Percentiles rank a stretch among this genome's conserved stretches.
Evolutionary conservation across 2,329 filamentous ascomycete genomes (phyloP).

Genomic region (Rutstroemia sp.): DNA sequence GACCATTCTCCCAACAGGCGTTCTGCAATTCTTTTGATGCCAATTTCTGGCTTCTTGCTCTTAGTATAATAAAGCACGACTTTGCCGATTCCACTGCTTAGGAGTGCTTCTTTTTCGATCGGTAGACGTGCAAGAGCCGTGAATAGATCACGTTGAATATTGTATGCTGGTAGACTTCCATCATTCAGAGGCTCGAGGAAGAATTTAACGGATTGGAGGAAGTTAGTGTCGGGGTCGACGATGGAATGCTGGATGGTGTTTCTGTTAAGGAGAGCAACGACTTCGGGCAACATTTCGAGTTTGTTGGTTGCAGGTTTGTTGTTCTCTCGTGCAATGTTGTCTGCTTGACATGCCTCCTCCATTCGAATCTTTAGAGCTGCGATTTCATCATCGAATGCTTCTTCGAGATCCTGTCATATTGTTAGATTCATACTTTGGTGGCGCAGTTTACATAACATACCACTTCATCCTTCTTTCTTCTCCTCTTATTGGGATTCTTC

Average conservation of each 20-base stretch:
- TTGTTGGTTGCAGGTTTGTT: slow-evolving; percentile 84
- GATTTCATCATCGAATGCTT: slow-evolving; percentile 84
- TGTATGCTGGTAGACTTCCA: slow-evolving; percentile 89
- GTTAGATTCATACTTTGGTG: slow-evolving; percentile 13
- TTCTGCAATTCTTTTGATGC: slow-evolving; percentile 91
- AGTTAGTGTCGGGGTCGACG: slow-evolving; percentile 89
- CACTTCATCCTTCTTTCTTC: slow-evolving; percentile 78
- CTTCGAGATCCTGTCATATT: slow-evolving; percentile 67
- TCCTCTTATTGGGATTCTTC: slow-evolving; percentile 63
- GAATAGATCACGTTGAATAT: slow-evolving; percentile 94
- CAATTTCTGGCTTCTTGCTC: slow-evolving; percentile 79
- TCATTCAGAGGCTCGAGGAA: slow-evolving; percentile 95
- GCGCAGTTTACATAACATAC: slow-evolving; percentile 42
- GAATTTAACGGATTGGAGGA: slow-evolving; percentile 90
- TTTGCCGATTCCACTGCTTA: slow-evolving; percentile 91
- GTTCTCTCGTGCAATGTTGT: slow-evolving; percentile 73
- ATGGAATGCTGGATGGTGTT: slow-evolving; percentile 80
- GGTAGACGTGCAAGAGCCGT: slow-evolving; percentile 70
- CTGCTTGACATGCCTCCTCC: slow-evolving; percentile 81
- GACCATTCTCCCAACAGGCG: slow-evolving; percentile 93
- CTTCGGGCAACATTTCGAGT: slow-evolving; percentile 86
- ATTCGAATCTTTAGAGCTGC: slow-evolving; percentile 81
- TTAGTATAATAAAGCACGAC: slow-evolving; percentile 96
- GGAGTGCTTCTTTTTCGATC: slow-evolving; percentile 82
- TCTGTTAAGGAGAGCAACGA: slow-evolving; percentile 80